Conservation (phyloP, 2,329 filamentous ascomycete species). For the Colletotrichum liriopes region DNA sequence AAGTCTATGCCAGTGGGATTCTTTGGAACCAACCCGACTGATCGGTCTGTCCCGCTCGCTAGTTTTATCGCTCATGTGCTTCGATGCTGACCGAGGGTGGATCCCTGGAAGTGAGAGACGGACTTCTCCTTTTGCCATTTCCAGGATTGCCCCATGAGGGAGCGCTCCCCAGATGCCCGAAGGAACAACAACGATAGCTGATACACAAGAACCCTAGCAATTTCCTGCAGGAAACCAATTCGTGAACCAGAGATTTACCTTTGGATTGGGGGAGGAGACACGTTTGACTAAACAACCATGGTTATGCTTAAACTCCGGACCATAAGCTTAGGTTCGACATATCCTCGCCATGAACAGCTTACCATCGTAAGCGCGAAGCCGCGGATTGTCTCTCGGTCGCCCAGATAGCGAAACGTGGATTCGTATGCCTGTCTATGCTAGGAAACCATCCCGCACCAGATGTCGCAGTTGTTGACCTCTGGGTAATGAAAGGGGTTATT, state of each 20-base stretch:
- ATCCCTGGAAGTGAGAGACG: neutral
- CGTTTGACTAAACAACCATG: neutral
- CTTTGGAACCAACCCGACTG: neutral
- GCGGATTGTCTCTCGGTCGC: neutral
- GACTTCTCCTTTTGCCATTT: neutral
- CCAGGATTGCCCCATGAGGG: neutral
- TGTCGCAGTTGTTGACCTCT: neutral
- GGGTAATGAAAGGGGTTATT: constrained; percentile 15
- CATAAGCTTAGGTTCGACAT: neutral
- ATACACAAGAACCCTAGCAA: too few relatives aligned
- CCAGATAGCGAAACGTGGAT: neutral
- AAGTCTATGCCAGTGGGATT: neutral
- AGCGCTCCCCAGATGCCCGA: neutral
- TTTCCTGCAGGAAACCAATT: too few relatives aligned
- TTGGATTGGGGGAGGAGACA: neutral
- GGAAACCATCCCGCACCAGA: neutral
- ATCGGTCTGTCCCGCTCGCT: neutral
- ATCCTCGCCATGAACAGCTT: neutral
- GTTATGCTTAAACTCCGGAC: neutral
- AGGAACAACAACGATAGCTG: neutral
- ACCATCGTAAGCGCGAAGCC: neutral
- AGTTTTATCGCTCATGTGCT: neutral
- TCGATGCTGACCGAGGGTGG: neutral
- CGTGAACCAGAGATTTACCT: too few relatives aligned
- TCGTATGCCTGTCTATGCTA: neutral